Conservation (phyloP, 495 filamentous ascomycete genomes). For the Hyaloscypha variabilis region DNA sequence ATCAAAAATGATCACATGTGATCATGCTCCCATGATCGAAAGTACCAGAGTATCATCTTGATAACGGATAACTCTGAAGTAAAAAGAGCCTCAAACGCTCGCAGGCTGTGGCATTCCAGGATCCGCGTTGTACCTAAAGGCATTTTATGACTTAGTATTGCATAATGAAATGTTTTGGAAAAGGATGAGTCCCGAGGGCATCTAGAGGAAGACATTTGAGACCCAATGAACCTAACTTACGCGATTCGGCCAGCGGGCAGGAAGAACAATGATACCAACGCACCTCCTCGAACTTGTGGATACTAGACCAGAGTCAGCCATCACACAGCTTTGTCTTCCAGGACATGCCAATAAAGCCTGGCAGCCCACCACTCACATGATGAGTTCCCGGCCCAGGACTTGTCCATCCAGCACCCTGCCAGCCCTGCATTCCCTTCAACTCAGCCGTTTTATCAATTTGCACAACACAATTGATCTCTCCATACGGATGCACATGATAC, state of each 20-base stretch:
- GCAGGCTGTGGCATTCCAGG: conserved; percentile 6
- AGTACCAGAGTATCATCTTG: too few species aligned
- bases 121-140: conserved; percentile 37
- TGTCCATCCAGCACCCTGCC: conserved; percentile 49
- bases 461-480: conserved; percentile 53
- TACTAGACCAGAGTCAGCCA: neutral
- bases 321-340: too few species aligned
- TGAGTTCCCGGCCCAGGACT: conserved; percentile 46
- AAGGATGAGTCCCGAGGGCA: too few species aligned
- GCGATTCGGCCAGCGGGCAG: conserved; percentile 20
- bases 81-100: neutral
- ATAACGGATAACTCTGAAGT: too few species aligned
- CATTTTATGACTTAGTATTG: conserved; percentile 33
- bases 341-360: too few species aligned
- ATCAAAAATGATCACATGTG: too few species aligned
- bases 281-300: conserved; percentile 43
- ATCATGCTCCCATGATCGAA: too few species aligned
- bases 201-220: neutral
- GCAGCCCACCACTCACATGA: conserved; percentile 36
- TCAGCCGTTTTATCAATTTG: conserved; percentile 43
- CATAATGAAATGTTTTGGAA: conserved; percentile 15
- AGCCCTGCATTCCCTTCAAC: conserved; percentile 47
- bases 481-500: conserved; percentile 50
- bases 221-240: conserved; percentile 25
- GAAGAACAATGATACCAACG: conserved; percentile 37